phyloP scores from a whole-genome alignment of 768 basidiomycete genomes.

The Astraeus odoratus region DNA sequence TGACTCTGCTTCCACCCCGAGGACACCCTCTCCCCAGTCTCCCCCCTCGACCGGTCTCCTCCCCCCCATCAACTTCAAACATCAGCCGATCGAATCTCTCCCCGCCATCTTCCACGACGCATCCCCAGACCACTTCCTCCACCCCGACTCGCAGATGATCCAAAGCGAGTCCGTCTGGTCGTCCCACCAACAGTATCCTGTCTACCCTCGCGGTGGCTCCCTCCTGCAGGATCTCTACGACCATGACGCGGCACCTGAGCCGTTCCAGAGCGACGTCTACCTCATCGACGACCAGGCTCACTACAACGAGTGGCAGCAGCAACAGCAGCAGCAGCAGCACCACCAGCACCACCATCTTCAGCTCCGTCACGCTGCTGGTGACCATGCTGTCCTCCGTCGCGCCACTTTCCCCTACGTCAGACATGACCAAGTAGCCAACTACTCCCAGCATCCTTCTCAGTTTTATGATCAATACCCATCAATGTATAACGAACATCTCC shows the following conservation, averaged over 20 bases:
- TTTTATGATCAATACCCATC: constrained; percentile 28
- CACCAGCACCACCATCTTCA: constrained; percentile 31
- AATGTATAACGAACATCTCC: constrained; percentile 34
- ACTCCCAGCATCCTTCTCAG: constrained; percentile 32
- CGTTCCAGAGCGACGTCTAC: constrained; percentile 28
- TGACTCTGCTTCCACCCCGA: constrained; percentile 60
- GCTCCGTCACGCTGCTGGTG: constrained; percentile 22
- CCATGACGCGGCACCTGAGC: constrained; percentile 37
- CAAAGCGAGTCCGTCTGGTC: constrained; percentile 35
- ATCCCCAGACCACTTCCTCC: constrained; percentile 14
- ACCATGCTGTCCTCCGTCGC: constrained; percentile 48
- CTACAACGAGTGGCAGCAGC: constrained; percentile 29
- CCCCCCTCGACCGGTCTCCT: constrained; percentile 40
- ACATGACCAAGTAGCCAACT: constrained; percentile 53
- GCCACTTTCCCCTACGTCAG: constrained; percentile 74
- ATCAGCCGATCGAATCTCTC: constrained; percentile 34
- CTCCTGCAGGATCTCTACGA: constrained; percentile 73
- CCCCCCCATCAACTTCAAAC: constrained; percentile 33
- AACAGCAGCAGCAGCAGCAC: constrained; percentile 32
- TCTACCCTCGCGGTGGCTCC: constrained; percentile 37
- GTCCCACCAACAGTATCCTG: constrained; percentile 27
- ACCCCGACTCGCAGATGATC: constrained; percentile 31
- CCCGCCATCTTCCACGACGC: constrained; percentile 46
- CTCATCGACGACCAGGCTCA: constrained; percentile 28
- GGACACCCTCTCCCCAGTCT: constrained; percentile 75